phyloP scores from a whole-genome alignment of 306 rosid species.

The Rosa rugosa region DNA sequence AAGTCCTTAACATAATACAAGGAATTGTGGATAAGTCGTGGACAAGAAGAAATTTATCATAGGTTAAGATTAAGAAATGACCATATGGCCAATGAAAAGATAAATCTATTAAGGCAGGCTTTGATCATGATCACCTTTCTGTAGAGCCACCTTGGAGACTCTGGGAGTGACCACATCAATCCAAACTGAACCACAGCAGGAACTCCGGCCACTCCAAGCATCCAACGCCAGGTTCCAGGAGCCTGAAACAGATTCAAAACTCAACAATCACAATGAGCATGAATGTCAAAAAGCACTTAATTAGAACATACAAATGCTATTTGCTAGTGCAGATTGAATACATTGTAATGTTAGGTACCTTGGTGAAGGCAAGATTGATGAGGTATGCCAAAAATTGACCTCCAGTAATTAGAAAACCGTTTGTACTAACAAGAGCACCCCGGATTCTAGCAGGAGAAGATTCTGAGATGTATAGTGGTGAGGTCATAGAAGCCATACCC shows the following conservation, averaged over 20 bases:
- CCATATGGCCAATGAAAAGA: not conserved
- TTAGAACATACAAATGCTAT: not conserved
- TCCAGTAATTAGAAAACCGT: conserved; percentile 69
- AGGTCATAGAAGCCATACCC: conserved; percentile 90
- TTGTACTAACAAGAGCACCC: conserved; percentile 80
- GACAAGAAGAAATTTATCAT: not conserved
- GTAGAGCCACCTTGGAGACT: conserved; percentile 89
- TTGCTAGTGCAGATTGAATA: not conserved
- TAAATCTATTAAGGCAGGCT: not conserved
- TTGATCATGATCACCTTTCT: conserved; percentile 46
- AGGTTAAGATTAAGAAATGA: not conserved
- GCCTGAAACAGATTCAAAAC: conserved; percentile 38
- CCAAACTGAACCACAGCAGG: conserved; percentile 66
- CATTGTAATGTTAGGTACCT: conserved; percentile 31
- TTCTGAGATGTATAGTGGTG: conserved; percentile 89
- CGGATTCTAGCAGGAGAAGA: conserved; percentile 77
- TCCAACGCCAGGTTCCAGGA: conserved; percentile 80
- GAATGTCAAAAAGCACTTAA: not conserved
- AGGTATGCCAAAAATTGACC: conserved; percentile 84
- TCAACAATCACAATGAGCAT: not conserved
- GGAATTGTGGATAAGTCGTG: not conserved
- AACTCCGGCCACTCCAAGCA: conserved; percentile 82
- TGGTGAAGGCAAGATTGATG: conserved; percentile 73
- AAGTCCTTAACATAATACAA: not conserved
- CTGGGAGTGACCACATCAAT: conserved; percentile 72